phyloP scores from a whole-genome alignment of 352 stramenopile species.

The Phytophthora cryptogea region DNA sequence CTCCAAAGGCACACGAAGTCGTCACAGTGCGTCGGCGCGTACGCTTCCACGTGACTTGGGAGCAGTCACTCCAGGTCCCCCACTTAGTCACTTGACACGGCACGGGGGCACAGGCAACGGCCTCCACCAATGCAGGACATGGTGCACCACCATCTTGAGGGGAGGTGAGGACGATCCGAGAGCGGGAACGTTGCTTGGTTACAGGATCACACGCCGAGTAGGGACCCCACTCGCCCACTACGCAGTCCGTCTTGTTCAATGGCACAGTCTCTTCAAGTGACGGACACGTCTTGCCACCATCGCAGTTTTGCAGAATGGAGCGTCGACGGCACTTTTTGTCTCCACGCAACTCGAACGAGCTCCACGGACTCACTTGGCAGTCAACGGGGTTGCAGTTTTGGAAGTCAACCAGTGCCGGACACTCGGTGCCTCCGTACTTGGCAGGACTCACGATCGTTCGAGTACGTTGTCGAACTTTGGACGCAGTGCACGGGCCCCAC shows the following conservation, averaged over 20 bases:
- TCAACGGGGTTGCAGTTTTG: slow-evolving; percentile 72
- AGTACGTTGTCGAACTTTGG: slow-evolving; percentile 43
- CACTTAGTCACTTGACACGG: slow-evolving; percentile 59
- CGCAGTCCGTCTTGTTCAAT: slow-evolving; percentile 46
- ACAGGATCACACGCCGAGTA: slow-evolving; percentile 43
- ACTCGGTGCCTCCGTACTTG: slow-evolving; percentile 52
- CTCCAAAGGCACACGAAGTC: slow-evolving; percentile 33
- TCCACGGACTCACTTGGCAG: slow-evolving; percentile 62
- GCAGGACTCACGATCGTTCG: slow-evolving; percentile 46
- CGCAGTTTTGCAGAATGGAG: slow-evolving; percentile 34
- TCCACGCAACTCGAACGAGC: slow-evolving; percentile 43
- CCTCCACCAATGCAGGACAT: slow-evolving; percentile 45
- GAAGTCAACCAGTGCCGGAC: slow-evolving; percentile 42
- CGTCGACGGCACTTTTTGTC: slow-evolving; percentile 50
- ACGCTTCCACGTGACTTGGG: slow-evolving; percentile 39
- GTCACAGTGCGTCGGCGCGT: slow-evolving; percentile 44
- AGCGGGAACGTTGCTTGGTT: slow-evolving; percentile 51
- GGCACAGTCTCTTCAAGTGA: slow-evolving; percentile 47
- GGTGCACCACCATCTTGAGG: slow-evolving; percentile 52
- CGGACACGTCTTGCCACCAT: slow-evolving; percentile 51
- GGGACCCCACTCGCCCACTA: slow-evolving; percentile 48
- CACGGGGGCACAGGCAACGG: slow-evolving; percentile 40
- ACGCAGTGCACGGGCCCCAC: slow-evolving; percentile 45
- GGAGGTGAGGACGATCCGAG: slow-evolving; percentile 40
- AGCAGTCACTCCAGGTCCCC: slow-evolving; percentile 50